A percentile compares a stretch with the other conserved stretches of the same genome.
phyloP scores from a whole-genome alignment of 202 grass and related monocot genomes.

The Schoenoplectus tabernaemontani region DNA sequence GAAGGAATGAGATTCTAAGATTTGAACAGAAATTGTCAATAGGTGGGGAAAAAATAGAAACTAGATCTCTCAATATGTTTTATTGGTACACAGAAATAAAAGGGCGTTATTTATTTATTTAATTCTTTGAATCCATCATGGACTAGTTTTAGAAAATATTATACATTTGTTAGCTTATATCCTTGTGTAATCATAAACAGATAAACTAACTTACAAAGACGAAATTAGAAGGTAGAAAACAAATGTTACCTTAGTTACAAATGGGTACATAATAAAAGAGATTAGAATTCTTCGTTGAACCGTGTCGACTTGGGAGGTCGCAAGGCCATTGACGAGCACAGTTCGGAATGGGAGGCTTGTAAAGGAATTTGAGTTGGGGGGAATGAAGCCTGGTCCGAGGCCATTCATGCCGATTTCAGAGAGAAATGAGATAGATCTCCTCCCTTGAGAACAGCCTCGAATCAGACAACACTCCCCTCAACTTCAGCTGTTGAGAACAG shows the following conservation, averaged over 20 bases:
- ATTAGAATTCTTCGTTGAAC: neutral
- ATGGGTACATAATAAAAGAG: too few species aligned
- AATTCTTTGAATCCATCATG: neutral
- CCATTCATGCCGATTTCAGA: slow-evolving; percentile 15
- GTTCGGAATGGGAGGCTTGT: neutral
- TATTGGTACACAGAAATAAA: too few species aligned
- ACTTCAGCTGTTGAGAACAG: slow-evolving; percentile 15
- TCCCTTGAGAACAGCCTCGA: slow-evolving; percentile 34
- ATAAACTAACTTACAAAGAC: neutral
- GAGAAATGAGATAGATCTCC: neutral
- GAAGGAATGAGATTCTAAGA: neutral
- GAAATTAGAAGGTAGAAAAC: neutral
- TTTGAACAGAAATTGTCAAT: neutral
- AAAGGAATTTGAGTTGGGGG: slow-evolving; percentile 52
- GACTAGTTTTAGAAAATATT: neutral
- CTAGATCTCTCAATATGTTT: neutral
- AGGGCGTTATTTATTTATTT: too few species aligned
- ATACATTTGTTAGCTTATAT: neutral
- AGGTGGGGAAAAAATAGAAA: neutral
- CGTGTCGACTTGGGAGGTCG: neutral
- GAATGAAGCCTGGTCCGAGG: slow-evolving; percentile 99
- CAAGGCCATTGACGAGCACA: neutral
- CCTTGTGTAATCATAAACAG: neutral
- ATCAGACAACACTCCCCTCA: slow-evolving; percentile 98
- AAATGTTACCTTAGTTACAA: too few species aligned